Evolutionary conservation across 2,329 filamentous ascomycete species (phyloP), one percentile per base, ranked within the genome.

Genomic region (Phialocephala subalpina): DNA sequence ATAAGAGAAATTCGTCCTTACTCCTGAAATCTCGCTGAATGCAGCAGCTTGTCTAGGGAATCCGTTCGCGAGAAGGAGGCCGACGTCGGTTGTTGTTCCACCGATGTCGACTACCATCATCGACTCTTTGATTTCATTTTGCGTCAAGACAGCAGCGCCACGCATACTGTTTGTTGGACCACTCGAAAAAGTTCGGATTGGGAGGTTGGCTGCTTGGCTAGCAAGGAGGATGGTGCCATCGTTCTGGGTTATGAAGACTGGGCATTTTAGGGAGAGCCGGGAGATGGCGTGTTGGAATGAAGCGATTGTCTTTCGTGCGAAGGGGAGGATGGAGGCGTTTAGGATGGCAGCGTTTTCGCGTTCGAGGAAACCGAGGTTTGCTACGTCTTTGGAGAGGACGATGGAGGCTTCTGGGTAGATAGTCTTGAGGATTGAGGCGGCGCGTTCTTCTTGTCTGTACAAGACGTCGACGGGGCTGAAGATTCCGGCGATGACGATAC

Each of bases 121-220:
- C 73, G 33, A 77, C 76, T 22, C 73, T 69, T 75, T 73, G 22
- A 73, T 29, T 29, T 1, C 22, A 3, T 74, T 73, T 45, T 81
- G 78, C 0, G 81, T 78, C 0, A 91, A 76, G 62, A 88, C 90
- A 0, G 87, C 87, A 1, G 87, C 86, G 0, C 87, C 86, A 53
- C 84, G 81, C 82, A 88, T 86, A 60, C 83, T 87, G 73, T 90
- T 90, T 0, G 87, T 89, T 1, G 87, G 85, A 0, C 87, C 87
- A 52, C 82, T 86, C 0, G 85, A 86, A 69, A 90, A 89, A 0
- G 85, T 88, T 38, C 83, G 78, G 63, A 89, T 88, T 0, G 87
- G 87, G 7, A 87, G 74, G 22, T 79, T 77, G 0, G 84, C 80
- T 0, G 87, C 87, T 62, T 80, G 78, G 1, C 81, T 80, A 0